phyloP scores from a whole-genome alignment of 164 flowering plant genomes.

The Sextonia rubra region DNA sequence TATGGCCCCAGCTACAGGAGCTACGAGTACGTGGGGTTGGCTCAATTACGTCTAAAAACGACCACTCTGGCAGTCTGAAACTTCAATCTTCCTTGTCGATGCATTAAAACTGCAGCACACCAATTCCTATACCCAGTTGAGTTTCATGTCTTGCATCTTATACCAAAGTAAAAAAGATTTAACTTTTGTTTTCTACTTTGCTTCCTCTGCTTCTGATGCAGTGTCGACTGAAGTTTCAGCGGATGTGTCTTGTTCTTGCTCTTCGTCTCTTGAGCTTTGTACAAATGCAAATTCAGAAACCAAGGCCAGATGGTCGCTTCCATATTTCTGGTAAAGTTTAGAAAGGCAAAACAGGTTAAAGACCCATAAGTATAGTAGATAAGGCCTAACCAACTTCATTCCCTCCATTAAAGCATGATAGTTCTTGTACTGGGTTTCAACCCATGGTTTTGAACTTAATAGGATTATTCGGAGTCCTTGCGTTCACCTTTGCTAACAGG shows the following conservation, averaged over 20 bases:
- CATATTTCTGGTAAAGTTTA: constrained; percentile 29
- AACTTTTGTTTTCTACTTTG: background rate
- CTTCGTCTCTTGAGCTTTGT: constrained; percentile 1
- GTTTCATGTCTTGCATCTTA: background rate
- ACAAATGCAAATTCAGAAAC: constrained; percentile 43
- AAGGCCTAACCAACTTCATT: background rate
- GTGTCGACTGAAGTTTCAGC: background rate
- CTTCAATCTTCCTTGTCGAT: background rate
- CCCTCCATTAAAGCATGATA: background rate
- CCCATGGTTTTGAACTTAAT: background rate
- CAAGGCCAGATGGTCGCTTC: constrained; percentile 54
- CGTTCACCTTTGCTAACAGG: too few relatives aligned
- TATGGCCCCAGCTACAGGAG: constrained; percentile 32
- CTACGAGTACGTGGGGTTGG: constrained; percentile 9
- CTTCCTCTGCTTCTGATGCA: background rate
- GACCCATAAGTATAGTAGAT: background rate
- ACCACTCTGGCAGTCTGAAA: constrained; percentile 2
- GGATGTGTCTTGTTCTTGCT: background rate
- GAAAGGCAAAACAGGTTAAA: background rate
- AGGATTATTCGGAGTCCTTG: background rate
- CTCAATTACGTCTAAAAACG: background rate
- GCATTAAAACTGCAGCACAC: too few relatives aligned
- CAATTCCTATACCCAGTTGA: background rate
- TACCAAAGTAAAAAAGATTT: background rate
- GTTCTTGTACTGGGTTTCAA: background rate